Conservation (phyloP, 2,329 filamentous ascomycete genomes). For the Curvularia sp. region DNA sequence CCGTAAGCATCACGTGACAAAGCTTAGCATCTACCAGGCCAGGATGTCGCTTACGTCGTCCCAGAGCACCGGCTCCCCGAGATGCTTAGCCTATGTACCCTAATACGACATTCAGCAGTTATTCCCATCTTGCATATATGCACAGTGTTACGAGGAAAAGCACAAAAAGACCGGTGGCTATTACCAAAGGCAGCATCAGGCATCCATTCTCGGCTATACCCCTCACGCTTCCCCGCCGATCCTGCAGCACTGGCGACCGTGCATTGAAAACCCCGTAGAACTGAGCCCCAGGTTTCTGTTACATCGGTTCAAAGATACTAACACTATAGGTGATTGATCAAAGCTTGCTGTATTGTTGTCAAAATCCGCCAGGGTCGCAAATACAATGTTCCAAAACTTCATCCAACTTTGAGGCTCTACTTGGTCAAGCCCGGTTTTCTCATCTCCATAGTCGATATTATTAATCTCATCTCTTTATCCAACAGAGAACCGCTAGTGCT, state of each 20-base stretch:
- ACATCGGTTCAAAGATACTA: not conserved
- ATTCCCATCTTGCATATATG: conserved; percentile 1
- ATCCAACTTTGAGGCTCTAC: not conserved
- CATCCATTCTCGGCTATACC: not conserved
- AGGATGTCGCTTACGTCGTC: not conserved
- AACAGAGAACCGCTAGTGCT: not conserved
- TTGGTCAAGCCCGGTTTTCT: not conserved
- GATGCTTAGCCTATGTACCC: not conserved
- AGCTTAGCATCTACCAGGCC: not conserved
- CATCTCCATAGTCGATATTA: not conserved
- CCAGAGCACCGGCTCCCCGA: not conserved
- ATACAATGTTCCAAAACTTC: not conserved
- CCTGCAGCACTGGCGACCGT: not conserved
- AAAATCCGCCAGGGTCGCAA: not conserved
- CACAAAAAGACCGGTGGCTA: conserved; percentile 12
- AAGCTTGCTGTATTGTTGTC: not conserved
- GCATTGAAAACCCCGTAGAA: not conserved
- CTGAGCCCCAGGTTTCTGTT: too few species aligned
- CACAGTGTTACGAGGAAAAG: not conserved
- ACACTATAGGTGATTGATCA: not conserved
- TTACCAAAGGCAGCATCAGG: conserved; percentile 5
- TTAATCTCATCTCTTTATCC: not conserved
- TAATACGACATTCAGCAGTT: not conserved
- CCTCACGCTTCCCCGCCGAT: conserved; percentile 2
- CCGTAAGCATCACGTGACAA: not conserved